Percentiles rank a stretch among this genome's conserved stretches.
phyloP scores from a whole-genome alignment of 257 asterid species.

The Ilex asprella region DNA sequence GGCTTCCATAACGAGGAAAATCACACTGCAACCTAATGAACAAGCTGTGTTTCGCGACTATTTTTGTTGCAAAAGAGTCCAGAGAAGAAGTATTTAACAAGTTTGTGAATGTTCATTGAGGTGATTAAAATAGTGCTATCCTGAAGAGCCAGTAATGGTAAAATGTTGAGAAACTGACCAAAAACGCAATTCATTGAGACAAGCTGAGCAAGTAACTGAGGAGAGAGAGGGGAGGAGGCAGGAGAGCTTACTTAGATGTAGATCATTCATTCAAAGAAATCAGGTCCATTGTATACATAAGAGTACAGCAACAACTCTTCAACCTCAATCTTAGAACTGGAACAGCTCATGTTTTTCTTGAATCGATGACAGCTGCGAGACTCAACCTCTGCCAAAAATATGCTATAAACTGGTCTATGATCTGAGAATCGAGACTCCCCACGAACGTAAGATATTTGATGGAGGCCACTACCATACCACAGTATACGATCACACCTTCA shows the following conservation, averaged over 20 bases:
- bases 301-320: constrained; percentile 76
- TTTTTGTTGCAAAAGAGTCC: too few relatives aligned
- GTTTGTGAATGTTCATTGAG: too few relatives aligned
- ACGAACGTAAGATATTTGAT: constrained; percentile 84
- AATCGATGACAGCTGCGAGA: constrained; percentile 45
- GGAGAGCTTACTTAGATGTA: constrained; percentile 2
- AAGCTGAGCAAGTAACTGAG: too few relatives aligned
- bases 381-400: constrained; percentile 88
- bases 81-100: too few relatives aligned
- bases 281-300: constrained; percentile 31
- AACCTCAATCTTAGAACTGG: constrained; percentile 75
- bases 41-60: too few relatives aligned
- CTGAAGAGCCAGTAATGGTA: too few relatives aligned
- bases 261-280: constrained; percentile 31
- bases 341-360: constrained; percentile 59
- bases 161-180: too few relatives aligned
- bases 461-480: constrained; percentile 87
- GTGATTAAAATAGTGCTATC: too few relatives aligned
- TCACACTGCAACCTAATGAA: too few relatives aligned
- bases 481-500: constrained; percentile 97
- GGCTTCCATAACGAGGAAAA: too few relatives aligned
- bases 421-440: constrained; percentile 96
- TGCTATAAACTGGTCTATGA: constrained; percentile 79
- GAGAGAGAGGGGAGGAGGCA: too few relatives aligned
- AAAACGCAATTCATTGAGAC: too few relatives aligned